Evolutionary conservation across 768 basidiomycete genomes (phyloP), one percentile per base, ranked within the genome.

Genomic region (Tylopilus cervinicoccineus): DNA sequence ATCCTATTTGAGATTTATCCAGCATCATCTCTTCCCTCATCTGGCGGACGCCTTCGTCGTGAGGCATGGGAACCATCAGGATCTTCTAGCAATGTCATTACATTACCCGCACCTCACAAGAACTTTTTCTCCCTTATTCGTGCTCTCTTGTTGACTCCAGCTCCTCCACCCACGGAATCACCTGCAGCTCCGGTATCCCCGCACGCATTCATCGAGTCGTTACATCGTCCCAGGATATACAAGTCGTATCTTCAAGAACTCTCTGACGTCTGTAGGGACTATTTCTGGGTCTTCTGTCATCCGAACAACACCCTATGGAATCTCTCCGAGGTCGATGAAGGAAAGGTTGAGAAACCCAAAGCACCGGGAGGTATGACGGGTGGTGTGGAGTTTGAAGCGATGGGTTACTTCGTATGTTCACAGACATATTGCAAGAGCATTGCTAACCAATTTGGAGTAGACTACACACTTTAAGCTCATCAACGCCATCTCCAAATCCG

Each of bases 301-400:
- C 87, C 88, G 3, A 86, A 85, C 63, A 99, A 98, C 57, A 83
- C 84, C 0, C 83, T 98, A 43, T 97, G 95, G 95, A 74, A 83
- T 17, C 70, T 96, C 17, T 66, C 76, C 8, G 87, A 95, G 57
- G 86, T 89, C 2, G 91, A 97, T 62, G 86, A 92, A 62, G 78
- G 71, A 2, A 79, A 80, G 51, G 91, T 92, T 5, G 94, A 96
- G 69, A 88, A 84, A 61, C 93, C 93, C 13, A 77, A 88, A 48
- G 95, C 96, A 12, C 96, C 96, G 3, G 92, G 93, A 6, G 95
- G 96, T 14, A 97, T 98, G 84, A 97, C 96, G 0, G 96, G 95
- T 6, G 96, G 96, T 6, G 96, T 99, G 12, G 96, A 99, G 62
- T 94, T 86, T 62, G 96, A 99, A 70, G 95, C 95, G 5, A 95